A percentile compares a stretch with the other conserved stretches of the same genome.
These are phyloP conservation scores for Teratosphaeria nubilosa DNA, from an alignment of 2,329 filamentous ascomycete genomes.

Conservation along the genomic window DNA sequence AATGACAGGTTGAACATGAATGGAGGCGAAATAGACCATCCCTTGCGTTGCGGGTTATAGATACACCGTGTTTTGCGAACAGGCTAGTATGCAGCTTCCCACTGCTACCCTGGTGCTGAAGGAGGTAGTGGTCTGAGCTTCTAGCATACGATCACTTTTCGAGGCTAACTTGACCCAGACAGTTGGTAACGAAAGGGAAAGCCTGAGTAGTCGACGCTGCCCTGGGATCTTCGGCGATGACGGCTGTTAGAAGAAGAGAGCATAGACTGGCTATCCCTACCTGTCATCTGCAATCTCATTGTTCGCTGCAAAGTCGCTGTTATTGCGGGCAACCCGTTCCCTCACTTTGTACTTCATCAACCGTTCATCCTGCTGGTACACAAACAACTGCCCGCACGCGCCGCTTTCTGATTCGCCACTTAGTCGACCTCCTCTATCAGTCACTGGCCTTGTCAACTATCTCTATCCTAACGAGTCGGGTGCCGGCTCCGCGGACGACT, in stretches of 20 bases:
- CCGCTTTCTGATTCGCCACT: neutral
- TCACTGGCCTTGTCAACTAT: neutral
- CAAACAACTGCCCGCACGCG: neutral
- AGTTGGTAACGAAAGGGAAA: slow-evolving; percentile 23
- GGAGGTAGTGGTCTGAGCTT: slow-evolving; percentile 34
- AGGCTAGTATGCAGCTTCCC: slow-evolving; percentile 37
- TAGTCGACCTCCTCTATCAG: neutral
- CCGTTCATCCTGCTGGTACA: neutral
- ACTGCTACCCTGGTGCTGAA: slow-evolving; percentile 30
- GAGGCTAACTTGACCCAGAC: slow-evolving; percentile 35
- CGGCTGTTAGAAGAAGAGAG: slow-evolving; percentile 16
- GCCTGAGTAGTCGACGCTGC: slow-evolving; percentile 17
- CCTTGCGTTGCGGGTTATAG: slow-evolving; percentile 23
- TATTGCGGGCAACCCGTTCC: neutral
- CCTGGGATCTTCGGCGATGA: slow-evolving; percentile 21
- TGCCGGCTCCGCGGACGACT: neutral
- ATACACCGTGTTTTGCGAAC: slow-evolving; percentile 30
- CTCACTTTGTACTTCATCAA: slow-evolving; percentile 3
- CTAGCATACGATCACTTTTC: slow-evolving; percentile 30
- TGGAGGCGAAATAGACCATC: slow-evolving; percentile 7
- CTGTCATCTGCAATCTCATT: slow-evolving; percentile 16
- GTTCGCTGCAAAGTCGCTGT: slow-evolving; percentile 13
- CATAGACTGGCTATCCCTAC: slow-evolving; percentile 20
- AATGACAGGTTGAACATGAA: slow-evolving; percentile 4
- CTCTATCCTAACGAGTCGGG: neutral